These are phyloP conservation scores for Fagopyrum tataricum DNA, from an alignment of 148 eudicot species.

Conservation along the genomic window DNA sequence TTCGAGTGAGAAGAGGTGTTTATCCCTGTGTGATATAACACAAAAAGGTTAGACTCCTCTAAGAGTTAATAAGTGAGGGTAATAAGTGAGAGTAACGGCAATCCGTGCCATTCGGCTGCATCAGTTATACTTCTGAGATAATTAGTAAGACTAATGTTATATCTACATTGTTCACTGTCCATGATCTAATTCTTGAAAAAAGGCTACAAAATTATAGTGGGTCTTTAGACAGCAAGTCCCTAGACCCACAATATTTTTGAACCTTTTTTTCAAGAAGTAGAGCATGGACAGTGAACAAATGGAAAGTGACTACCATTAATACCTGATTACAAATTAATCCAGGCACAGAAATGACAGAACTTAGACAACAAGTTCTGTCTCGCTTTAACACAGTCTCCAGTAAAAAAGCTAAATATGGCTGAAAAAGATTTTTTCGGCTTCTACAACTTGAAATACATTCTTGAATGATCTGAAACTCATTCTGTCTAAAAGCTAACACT, in stretches of 20 bases:
- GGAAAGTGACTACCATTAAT: neutral
- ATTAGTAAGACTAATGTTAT: neutral
- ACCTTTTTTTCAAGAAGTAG: neutral
- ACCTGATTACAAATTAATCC: neutral
- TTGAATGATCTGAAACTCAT: neutral
- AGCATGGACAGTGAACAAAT: neutral
- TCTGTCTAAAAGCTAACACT: neutral
- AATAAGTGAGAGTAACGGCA: neutral
- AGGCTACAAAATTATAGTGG: too few species aligned
- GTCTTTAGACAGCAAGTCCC: too few species aligned
- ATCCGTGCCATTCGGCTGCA: neutral
- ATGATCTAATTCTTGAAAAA: too few species aligned
- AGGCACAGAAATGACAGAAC: neutral
- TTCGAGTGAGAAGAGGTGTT: conserved; percentile 47
- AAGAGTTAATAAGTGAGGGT: too few species aligned
- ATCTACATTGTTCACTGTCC: neutral
- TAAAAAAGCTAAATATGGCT: neutral
- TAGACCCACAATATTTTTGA: neutral
- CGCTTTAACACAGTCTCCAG: neutral
- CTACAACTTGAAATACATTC: neutral
- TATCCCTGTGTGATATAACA: conserved; percentile 52
- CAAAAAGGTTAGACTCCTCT: conserved; percentile 9
- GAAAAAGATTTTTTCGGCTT: neutral
- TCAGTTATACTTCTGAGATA: neutral
- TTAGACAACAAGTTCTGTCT: neutral